Conservation (phyloP, 495 filamentous ascomycete species). For the Cryomyces minteri region DNA sequence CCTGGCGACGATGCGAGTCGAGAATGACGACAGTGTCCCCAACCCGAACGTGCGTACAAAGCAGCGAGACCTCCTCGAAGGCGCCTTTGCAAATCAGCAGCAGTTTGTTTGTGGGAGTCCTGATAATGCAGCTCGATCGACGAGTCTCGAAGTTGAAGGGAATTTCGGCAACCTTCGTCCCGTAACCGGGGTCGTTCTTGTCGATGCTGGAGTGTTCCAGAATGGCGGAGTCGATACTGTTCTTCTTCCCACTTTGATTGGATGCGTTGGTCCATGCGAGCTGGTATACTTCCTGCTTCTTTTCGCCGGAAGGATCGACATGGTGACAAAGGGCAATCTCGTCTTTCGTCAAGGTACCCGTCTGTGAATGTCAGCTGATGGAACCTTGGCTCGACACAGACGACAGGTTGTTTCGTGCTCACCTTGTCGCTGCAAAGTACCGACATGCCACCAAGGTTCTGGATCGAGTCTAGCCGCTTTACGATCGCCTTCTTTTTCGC, state of each 20-base stretch:
- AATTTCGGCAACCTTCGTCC: not conserved
- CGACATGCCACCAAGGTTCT: conserved; percentile 1
- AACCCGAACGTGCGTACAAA: not conserved
- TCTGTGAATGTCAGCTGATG: not conserved
- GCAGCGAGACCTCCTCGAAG: not conserved
- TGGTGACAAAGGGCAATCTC: not conserved
- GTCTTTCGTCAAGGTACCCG: conserved; percentile 1
- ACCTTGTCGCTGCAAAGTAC: conserved; percentile 1
- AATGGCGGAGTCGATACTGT: not conserved
- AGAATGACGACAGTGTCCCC: not conserved
- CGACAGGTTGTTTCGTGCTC: not conserved
- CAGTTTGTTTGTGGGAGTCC: not conserved
- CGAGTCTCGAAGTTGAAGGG: conserved; percentile 1
- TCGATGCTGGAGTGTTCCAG: not conserved
- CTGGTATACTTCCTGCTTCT: not conserved
- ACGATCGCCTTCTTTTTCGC: conserved; percentile 1
- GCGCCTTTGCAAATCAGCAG: not conserved
- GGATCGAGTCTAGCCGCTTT: conserved; percentile 1
- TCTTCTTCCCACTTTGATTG: not conserved
- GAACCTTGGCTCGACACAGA: not conserved
- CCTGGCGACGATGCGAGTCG: not conserved
- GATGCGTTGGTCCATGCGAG: not conserved
- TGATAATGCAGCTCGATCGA: not conserved
- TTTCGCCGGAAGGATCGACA: not conserved
- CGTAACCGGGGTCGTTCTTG: not conserved